Evolutionary conservation across 805 yeast species (phyloP).

Genomic region (Blastobotrys mokoenaii): DNA sequence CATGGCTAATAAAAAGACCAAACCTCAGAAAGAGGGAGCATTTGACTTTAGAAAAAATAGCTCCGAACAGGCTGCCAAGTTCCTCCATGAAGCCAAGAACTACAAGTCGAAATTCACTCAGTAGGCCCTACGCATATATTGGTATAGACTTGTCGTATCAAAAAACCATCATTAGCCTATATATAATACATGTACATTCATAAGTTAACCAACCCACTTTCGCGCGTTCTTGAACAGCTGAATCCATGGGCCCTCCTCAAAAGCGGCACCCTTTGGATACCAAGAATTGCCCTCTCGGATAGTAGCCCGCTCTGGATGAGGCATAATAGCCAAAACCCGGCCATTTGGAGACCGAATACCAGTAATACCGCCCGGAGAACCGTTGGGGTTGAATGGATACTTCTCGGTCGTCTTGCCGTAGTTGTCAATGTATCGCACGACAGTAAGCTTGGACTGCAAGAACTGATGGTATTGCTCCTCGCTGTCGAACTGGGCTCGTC

Average conservation of each 20-base stretch:
- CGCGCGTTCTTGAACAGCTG: conserved; percentile 87
- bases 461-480: conserved; percentile 42
- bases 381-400: conserved; percentile 95
- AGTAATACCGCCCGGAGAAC: conserved; percentile 87
- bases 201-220: conserved; percentile 58
- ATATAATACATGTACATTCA: no score
- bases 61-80: not conserved
- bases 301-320: conserved; percentile 94
- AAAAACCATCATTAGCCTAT: not conserved
- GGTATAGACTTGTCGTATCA: no score
- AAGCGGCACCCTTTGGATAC: conserved; percentile 63
- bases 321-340: conserved; percentile 97
- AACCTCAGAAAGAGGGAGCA: conserved; percentile 1
- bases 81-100: not conserved
- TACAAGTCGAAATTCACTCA: not conserved
- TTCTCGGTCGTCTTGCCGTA: conserved; percentile 74
- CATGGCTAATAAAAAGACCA: conserved; percentile 1
- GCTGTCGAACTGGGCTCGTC: conserved; percentile 66
- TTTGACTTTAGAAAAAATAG: not conserved
- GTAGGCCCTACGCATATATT: no score
- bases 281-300: conserved; percentile 86
- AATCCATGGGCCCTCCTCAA: conserved; percentile 95
- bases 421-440: conserved; percentile 81
- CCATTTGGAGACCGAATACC: conserved; percentile 89
- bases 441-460: conserved; percentile 41